Percentiles rank a stretch among this genome's conserved stretches.
Conservation (phyloP, 2,329 filamentous ascomycete species). For the Colletotrichum plurivorum region DNA sequence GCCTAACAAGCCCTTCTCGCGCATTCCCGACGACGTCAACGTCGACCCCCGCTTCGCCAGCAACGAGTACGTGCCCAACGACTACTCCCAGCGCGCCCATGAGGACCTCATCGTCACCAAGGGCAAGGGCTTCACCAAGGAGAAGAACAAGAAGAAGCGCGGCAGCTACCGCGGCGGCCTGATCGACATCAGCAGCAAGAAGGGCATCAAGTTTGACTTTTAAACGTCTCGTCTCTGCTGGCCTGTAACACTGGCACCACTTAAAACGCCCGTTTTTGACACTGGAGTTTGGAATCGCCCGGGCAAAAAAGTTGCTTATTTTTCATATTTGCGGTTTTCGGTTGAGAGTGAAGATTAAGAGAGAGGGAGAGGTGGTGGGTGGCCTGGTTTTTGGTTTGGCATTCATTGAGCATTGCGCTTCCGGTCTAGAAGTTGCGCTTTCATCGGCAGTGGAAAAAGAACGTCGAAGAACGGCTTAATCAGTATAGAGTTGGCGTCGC, state of each 20-base stretch:
- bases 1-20: slow-evolving; percentile 80
- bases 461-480: slow-evolving; percentile 7
- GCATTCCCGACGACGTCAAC: slow-evolving; percentile 77
- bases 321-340: not conserved
- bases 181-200: slow-evolving; percentile 86
- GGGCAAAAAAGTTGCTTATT: not conserved
- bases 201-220: slow-evolving; percentile 95
- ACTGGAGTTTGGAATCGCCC: slow-evolving; percentile 31
- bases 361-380: not conserved
- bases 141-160: slow-evolving; percentile 99
- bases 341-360: not conserved
- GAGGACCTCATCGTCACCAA: slow-evolving; percentile 90
- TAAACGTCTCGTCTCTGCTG: slow-evolving; percentile 58
- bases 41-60: slow-evolving; percentile 80
- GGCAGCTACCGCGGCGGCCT: slow-evolving; percentile 91
- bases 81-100: slow-evolving; percentile 91
- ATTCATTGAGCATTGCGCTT: slow-evolving; percentile 24
- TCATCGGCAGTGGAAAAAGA: slow-evolving; percentile 1
- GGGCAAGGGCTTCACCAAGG: slow-evolving; percentile 98
- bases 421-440: not conserved
- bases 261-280: slow-evolving; percentile 2
- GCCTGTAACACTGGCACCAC: not conserved
- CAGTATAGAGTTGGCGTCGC: not conserved
- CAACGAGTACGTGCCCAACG: slow-evolving; percentile 86
- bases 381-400: not conserved